Conservation (phyloP, 164 flowering plant species). For the Buxus sempervirens region DNA sequence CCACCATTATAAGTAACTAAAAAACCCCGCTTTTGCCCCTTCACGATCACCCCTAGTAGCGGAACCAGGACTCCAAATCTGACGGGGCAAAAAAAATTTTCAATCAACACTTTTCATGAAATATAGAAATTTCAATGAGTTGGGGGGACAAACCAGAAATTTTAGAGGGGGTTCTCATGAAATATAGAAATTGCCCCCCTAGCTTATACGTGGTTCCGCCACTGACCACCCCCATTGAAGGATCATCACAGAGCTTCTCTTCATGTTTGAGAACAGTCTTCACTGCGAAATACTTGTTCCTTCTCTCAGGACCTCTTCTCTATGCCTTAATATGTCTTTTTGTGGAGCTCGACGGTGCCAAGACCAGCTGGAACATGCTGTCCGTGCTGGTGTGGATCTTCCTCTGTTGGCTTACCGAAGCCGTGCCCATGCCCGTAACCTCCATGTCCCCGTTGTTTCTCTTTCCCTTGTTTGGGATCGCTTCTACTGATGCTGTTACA, state of each 20-base stretch:
- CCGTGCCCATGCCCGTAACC: too few relatives aligned
- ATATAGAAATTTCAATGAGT: too few relatives aligned
- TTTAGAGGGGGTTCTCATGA: too few relatives aligned
- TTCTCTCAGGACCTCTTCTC: conserved; percentile 61
- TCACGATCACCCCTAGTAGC: too few relatives aligned
- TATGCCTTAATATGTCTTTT: conserved; percentile 37
- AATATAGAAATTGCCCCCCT: too few relatives aligned
- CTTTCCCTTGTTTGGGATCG: conserved; percentile 78
- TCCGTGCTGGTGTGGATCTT: conserved; percentile 77
- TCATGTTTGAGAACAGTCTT: conserved; percentile 32
- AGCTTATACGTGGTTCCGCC: too few relatives aligned
- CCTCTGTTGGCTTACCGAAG: conserved; percentile 89
- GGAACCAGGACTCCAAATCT: too few relatives aligned
- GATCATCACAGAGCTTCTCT: conserved; percentile 22
- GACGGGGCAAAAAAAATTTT: too few relatives aligned
- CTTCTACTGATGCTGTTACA: conserved; percentile 70
- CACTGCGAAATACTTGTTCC: conserved; percentile 45
- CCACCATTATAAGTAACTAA: too few relatives aligned
- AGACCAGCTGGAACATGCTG: conserved; percentile 57
- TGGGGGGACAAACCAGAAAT: too few relatives aligned
- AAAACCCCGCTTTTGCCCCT: conserved; percentile 57
- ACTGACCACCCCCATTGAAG: conserved; percentile 14
- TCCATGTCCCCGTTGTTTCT: conserved; percentile 90
- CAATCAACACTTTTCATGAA: too few relatives aligned
- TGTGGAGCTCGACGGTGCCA: conserved; percentile 39